Percentiles rank a stretch among this genome's conserved stretches.
phyloP scores from a whole-genome alignment of 2,329 filamentous ascomycete species.

The Ophiostoma sp. region DNA sequence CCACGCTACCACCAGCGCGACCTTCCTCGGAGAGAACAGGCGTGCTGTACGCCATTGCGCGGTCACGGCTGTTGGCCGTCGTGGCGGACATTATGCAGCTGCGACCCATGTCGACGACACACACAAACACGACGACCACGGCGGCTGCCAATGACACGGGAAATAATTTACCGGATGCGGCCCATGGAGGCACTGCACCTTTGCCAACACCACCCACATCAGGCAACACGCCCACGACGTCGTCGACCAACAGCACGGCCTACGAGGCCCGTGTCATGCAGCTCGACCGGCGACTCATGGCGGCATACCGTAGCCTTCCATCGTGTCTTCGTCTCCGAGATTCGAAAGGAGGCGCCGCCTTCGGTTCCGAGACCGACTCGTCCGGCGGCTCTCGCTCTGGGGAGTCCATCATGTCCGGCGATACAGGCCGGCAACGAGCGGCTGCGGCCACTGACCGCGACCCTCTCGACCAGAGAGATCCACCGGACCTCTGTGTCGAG shows the following conservation, averaged over 20 bases:
- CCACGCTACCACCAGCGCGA: slow-evolving; percentile 45
- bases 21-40: slow-evolving; percentile 46
- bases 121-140: neutral
- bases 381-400: neutral
- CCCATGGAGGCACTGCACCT: neutral
- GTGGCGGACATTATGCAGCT: slow-evolving; percentile 30
- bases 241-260: neutral
- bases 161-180: neutral
- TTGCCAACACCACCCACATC: neutral
- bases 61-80: slow-evolving; percentile 29
- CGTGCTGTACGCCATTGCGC: slow-evolving; percentile 31
- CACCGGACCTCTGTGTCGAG: slow-evolving; percentile 31
- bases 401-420: neutral
- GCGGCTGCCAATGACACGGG: neutral
- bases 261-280: slow-evolving; percentile 28
- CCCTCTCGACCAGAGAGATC: neutral
- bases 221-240: neutral
- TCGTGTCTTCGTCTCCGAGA: neutral
- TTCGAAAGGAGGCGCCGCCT: no score
- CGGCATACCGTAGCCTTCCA: slow-evolving; percentile 29
- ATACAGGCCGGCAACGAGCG: slow-evolving; percentile 20
- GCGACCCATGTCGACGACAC: neutral
- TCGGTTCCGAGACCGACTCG: neutral
- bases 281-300: slow-evolving; percentile 32
- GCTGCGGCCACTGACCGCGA: neutral